Evolutionary conservation across 306 rosid species (phyloP).

Genomic region (Quercus ilex): DNA sequence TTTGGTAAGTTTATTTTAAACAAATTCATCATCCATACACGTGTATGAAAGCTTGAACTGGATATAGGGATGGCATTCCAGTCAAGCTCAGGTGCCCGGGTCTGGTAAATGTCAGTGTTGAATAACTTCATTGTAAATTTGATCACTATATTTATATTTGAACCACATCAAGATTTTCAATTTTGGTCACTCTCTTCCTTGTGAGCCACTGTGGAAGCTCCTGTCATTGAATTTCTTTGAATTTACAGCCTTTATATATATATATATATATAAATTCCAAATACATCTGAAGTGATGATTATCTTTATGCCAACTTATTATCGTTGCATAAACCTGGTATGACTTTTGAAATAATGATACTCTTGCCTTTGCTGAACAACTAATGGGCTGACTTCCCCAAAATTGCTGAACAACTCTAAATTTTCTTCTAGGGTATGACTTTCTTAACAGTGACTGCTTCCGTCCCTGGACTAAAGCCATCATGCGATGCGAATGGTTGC

Average conservation of each 20-base stretch:
- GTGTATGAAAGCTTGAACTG: not conserved
- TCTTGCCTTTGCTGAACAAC: too few species aligned
- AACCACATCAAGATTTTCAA: not conserved
- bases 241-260: not conserved
- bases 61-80: not conserved
- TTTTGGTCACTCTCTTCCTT: not conserved
- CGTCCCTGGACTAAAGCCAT: constrained; percentile 56
- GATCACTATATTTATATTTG: not conserved
- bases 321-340: not conserved
- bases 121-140: not conserved
- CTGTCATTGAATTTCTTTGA: not conserved
- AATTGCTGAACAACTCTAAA: constrained; percentile 4
- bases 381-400: not conserved
- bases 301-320: too few species aligned
- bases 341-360: too few species aligned
- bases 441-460: constrained; percentile 61
- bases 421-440: constrained; percentile 48
- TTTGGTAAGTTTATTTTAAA: constrained; percentile 47
- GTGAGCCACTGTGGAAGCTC: not conserved
- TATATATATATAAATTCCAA: too few species aligned
- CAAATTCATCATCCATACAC: not conserved
- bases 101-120: not conserved
- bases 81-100: not conserved
- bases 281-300: too few species aligned
- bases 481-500: constrained; percentile 47